A percentile compares a stretch with the other conserved stretches of the same genome.
Conservation (phyloP, 805 yeast genomes). For the Ogataea corticis region DNA sequence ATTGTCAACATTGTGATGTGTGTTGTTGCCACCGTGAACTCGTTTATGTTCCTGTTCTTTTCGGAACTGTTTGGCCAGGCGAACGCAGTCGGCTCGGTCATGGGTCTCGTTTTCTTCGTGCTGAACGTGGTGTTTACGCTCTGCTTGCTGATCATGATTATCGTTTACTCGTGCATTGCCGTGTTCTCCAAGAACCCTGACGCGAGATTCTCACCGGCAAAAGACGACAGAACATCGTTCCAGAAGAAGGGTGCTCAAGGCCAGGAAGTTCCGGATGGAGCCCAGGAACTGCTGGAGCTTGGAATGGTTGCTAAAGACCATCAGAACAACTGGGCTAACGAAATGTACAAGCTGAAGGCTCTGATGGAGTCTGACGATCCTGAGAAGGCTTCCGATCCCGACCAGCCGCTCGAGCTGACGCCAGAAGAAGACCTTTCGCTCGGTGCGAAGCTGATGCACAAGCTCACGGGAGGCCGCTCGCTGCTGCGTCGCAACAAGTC, state of each 20-base stretch:
- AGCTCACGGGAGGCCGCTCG: conserved; percentile 45
- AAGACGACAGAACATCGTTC: conserved; percentile 91
- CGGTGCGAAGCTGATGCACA: conserved; percentile 45
- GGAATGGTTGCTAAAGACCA: conserved; percentile 86
- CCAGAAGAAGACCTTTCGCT: conserved; percentile 36
- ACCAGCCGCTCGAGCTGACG: conserved; percentile 32
- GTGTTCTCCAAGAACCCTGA: conserved; percentile 83
- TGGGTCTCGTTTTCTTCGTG: conserved; percentile 91
- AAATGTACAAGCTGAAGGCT: conserved; percentile 53
- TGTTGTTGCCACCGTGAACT: conserved; percentile 72
- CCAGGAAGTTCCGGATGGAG: conserved; percentile 32
- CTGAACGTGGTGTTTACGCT: conserved; percentile 87
- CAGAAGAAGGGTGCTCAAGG: conserved; percentile 40
- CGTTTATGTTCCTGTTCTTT: conserved; percentile 83
- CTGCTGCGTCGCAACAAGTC: conserved; percentile 27
- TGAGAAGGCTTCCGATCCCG: conserved; percentile 24
- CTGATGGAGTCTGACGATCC: conserved; percentile 29
- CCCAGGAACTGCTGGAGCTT: conserved; percentile 63
- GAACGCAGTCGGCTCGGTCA: conserved; percentile 72
- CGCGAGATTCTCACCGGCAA: conserved; percentile 83
- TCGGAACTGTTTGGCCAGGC: conserved; percentile 83
- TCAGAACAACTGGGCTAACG: conserved; percentile 69
- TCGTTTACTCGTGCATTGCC: conserved; percentile 63
- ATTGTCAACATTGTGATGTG: conserved; percentile 70
- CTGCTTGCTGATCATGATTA: conserved; percentile 66